Conservation (phyloP, 192 early-diverging fungal species). For the Coemansia aciculifera region DNA sequence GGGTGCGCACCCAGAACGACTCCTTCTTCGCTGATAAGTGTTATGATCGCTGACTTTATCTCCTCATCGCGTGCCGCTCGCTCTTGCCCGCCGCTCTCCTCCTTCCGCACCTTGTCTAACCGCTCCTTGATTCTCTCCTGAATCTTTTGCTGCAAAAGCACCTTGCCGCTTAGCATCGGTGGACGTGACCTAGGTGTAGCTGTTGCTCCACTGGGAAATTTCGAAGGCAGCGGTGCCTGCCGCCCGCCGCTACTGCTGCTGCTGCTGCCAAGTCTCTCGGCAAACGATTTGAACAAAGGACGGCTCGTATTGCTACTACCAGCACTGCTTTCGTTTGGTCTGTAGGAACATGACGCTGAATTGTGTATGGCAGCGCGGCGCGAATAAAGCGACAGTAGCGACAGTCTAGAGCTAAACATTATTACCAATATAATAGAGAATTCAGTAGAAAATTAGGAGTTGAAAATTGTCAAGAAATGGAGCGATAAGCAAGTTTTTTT, state of each 20-base stretch:
- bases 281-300: slow-evolving; percentile 1
- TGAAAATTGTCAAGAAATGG: not conserved
- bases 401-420: not conserved
- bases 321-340: not conserved
- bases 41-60: slow-evolving; percentile 32
- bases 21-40: slow-evolving; percentile 24
- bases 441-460: not conserved
- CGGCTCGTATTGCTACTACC: not conserved
- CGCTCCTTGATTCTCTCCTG: slow-evolving; percentile 15
- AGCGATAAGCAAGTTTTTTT: no score
- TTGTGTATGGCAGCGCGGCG: not conserved
- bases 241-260: not conserved
- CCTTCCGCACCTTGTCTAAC: slow-evolving; percentile 7
- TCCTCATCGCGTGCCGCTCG: slow-evolving; percentile 37
- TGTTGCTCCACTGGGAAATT: not conserved
- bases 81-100: not conserved
- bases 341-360: not conserved
- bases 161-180: slow-evolving; percentile 10
- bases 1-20: slow-evolving; percentile 14
- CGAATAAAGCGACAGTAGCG: not conserved
- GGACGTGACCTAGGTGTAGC: not conserved
- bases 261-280: not conserved
- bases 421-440: not conserved
- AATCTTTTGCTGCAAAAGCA: slow-evolving; percentile 10
- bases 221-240: not conserved